Percentiles rank a stretch among this genome's conserved stretches.
These are phyloP conservation scores for Acacia melanoxylon DNA, from an alignment of 306 rosid genomes.

Conservation along the genomic window DNA sequence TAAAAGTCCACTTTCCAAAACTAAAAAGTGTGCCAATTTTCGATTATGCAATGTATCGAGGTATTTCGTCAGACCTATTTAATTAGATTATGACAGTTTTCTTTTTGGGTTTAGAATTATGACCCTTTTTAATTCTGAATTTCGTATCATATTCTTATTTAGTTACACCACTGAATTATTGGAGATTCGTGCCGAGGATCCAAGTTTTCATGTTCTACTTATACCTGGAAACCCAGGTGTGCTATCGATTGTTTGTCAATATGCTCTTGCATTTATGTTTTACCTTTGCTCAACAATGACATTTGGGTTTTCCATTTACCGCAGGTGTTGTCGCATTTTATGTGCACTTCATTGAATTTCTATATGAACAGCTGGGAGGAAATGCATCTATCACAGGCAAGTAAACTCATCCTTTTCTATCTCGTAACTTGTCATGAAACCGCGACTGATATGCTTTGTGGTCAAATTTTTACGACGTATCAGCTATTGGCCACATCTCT, in stretches of 20 bases:
- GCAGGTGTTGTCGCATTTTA: slow-evolving; percentile 73
- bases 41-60: slow-evolving; percentile 71
- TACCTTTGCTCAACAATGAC: slow-evolving; percentile 9
- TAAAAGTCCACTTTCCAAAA: slow-evolving; percentile 34
- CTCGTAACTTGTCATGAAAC: slow-evolving; percentile 20
- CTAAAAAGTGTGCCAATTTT: slow-evolving; percentile 52
- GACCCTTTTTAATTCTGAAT: not conserved
- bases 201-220: slow-evolving; percentile 67
- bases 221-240: slow-evolving; percentile 95
- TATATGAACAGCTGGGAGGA: slow-evolving; percentile 78
- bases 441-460: slow-evolving; percentile 31
- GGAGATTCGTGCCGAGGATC: slow-evolving; percentile 79
- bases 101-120: not conserved
- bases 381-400: slow-evolving; percentile 77
- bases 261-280: not conserved
- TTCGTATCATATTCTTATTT: slow-evolving; percentile 12
- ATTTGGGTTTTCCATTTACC: slow-evolving; percentile 21
- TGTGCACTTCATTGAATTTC: slow-evolving; percentile 73
- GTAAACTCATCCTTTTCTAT: slow-evolving; percentile 26
- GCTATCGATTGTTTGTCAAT: not conserved
- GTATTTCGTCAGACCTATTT: slow-evolving; percentile 29
- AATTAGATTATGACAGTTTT: not conserved
- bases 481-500: slow-evolving; percentile 82
- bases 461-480: slow-evolving; percentile 31
- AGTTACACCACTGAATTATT: slow-evolving; percentile 70